Base-by-base conservation (phyloP, 202 grass and related monocot genomes). In the Setaria italica region DNA sequence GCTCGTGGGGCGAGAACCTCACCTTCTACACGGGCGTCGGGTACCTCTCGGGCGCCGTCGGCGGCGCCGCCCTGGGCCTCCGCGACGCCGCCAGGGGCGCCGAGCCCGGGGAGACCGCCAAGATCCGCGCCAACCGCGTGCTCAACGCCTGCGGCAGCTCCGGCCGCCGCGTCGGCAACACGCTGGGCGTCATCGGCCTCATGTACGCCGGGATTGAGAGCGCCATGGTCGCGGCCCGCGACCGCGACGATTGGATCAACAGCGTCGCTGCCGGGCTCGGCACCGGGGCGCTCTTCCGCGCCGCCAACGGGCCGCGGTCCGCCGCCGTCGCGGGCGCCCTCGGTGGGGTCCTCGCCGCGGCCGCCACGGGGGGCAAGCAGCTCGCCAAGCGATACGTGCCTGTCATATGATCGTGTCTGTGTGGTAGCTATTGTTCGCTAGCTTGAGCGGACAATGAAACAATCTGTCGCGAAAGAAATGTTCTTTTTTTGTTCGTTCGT, bases 1-100 rank as follows among this genome's bases (percentile, higher is more conserved):
- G 94, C 41, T 97, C 94, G 17, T 97, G 94, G 94, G 95, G 93
- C 19, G 95, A 98, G 91, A 98, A 95, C 78, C 93, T 98, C 78
- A 98, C 93, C 41, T 98, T 92, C 80, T 95, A 92, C 79, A 98
- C 93, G 41, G 95, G 95, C 5, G 58, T 89, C 30, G 93, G 91
- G 2, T 98, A 95, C 80, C 89, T 98, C 54, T 87, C 84, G 2
- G 95, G 93, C 47, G 87, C 93, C 49, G 74, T 80, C 17, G 87
- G 80, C 56, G 93, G 95, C 70, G 93, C 95, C 51, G 78, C 67
- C 45, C 35, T 98, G 65, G 95, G 95, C 68, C 88, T 98, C 46
- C 95, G 89, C 73, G 80, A 89, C 10, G 95, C 93, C 47, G 64
- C 84, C 33, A 78, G 73, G 46, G 88, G 84, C 35, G 81, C 91